Percentiles rank a stretch among this genome's conserved stretches.
phyloP scores from a whole-genome alignment of 164 flowering plant species.

The Brasenia schreberi region DNA sequence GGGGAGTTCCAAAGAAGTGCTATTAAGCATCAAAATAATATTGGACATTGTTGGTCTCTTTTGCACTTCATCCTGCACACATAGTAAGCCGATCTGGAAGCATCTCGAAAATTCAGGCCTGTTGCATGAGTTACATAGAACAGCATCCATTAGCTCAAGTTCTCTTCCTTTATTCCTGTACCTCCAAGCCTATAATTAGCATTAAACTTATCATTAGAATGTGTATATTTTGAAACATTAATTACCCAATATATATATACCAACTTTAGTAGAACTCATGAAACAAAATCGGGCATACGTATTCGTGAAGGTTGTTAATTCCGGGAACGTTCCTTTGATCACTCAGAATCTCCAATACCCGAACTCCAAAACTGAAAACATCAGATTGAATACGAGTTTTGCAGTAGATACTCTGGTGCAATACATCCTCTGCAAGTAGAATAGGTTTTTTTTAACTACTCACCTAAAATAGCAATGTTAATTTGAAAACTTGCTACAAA shows the following conservation, averaged over 20 bases:
- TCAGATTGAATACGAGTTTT: slow-evolving; percentile 6
- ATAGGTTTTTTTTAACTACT: neutral
- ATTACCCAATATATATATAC: neutral
- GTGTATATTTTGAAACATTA: neutral
- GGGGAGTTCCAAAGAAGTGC: neutral
- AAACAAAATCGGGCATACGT: neutral
- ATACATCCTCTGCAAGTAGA: slow-evolving; percentile 7
- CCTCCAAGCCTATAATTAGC: slow-evolving; percentile 4
- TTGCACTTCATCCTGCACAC: slow-evolving; percentile 8
- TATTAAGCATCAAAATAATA: slow-evolving; percentile 4
- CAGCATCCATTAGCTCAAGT: slow-evolving; percentile 4
- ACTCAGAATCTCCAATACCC: slow-evolving; percentile 7
- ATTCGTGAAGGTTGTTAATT: neutral
- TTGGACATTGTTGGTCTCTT: slow-evolving; percentile 8
- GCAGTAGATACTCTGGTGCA: slow-evolving; percentile 8
- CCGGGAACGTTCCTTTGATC: slow-evolving; percentile 1
- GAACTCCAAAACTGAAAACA: slow-evolving; percentile 10
- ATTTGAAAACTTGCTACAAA: too few species aligned
- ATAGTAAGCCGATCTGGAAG: slow-evolving; percentile 4
- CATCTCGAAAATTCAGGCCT: slow-evolving; percentile 2
- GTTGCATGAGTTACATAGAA: neutral
- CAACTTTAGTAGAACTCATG: neutral
- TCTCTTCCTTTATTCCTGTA: neutral
- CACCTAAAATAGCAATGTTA: neutral
- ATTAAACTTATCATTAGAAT: too few species aligned